These are phyloP conservation scores for Gardenia jasminoides DNA, from an alignment of 257 asterid species.

Conservation along the genomic window DNA sequence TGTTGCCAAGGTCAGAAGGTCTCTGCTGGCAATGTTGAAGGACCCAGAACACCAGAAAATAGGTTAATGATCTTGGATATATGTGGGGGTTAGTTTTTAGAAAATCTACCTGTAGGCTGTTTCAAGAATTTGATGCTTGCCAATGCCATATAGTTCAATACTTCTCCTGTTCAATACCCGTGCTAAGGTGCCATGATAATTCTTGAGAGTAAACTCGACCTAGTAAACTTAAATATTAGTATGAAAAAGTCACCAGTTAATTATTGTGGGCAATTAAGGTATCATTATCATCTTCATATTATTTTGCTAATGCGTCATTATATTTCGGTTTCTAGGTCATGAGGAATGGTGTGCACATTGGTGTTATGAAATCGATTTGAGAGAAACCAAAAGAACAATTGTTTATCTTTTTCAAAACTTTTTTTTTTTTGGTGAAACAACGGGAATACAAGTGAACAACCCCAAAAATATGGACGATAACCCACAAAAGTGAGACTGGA, in stretches of 20 bases:
- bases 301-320: background rate
- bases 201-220: slow-evolving; percentile 39
- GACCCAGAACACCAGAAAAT: slow-evolving; percentile 19
- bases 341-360: too few species aligned
- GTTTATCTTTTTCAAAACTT: too few species aligned
- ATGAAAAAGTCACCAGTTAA: background rate
- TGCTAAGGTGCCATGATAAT: slow-evolving; percentile 29
- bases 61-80: too few species aligned
- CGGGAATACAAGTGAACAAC: too few species aligned
- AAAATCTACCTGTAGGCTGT: slow-evolving; percentile 28
- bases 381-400: too few species aligned
- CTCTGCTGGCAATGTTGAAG: slow-evolving; percentile 20
- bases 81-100: background rate
- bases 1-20: slow-evolving; percentile 24
- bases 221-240: background rate
- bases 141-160: slow-evolving; percentile 31
- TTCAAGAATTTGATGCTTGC: slow-evolving; percentile 20
- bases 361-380: too few species aligned
- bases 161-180: slow-evolving; percentile 22
- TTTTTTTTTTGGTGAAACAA: too few species aligned
- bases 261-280: background rate
- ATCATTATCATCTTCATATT: background rate
- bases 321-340: too few species aligned
- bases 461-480: too few species aligned
- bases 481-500: too few species aligned